Percentiles rank a stretch among this genome's conserved stretches.
Conservation (phyloP, 75 land plant genomes). For the Chamaecyparis obtusa region DNA sequence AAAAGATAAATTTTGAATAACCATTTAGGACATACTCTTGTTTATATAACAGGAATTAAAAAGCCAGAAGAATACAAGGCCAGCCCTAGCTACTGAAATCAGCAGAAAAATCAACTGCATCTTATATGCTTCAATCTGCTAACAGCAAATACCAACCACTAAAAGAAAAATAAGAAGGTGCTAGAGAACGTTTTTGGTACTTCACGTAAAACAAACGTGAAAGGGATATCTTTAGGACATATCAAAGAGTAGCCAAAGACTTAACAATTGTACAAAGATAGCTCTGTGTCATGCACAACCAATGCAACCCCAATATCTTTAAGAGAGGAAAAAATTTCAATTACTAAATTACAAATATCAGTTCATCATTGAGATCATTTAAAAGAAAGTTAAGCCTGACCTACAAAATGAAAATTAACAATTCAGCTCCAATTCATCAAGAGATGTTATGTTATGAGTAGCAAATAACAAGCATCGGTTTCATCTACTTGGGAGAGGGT, state of each 20-base stretch:
- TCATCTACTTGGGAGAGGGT: neutral
- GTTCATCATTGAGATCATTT: neutral
- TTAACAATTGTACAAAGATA: neutral
- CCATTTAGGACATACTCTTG: neutral
- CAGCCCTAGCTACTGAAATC: neutral
- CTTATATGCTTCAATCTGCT: neutral
- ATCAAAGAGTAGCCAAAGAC: neutral
- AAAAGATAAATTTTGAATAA: neutral
- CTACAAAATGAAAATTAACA: neutral
- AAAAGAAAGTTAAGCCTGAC: neutral
- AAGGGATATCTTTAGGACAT: neutral
- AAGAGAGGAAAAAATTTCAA: neutral
- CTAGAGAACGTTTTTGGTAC: neutral
- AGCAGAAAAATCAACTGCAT: neutral
- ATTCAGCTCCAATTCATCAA: neutral
- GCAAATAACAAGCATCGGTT: neutral
- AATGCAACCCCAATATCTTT: neutral
- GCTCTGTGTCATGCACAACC: neutral
- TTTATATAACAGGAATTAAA: neutral
- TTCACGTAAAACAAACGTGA: neutral
- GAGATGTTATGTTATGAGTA: conserved; percentile 2
- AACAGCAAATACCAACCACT: conserved; percentile 1
- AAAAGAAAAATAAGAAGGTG: neutral
- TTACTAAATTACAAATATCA: neutral
- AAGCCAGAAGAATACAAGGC: neutral